A percentile compares a stretch with the other conserved stretches of the same genome.
Evolutionary conservation across 2,329 filamentous ascomycete species (phyloP).

Genomic region (Penicillium palitans): DNA sequence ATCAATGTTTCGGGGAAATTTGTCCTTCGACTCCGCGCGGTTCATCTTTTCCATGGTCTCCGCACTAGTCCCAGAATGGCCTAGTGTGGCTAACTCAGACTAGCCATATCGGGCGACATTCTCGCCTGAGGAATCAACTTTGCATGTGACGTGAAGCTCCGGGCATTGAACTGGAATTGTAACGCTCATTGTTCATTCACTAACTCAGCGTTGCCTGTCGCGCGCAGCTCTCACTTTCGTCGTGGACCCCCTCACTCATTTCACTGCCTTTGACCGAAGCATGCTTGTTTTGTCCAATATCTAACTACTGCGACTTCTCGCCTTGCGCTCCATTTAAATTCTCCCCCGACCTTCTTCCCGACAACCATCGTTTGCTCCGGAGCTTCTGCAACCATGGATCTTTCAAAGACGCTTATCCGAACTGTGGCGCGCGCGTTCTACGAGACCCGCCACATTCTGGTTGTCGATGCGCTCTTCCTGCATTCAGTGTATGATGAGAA

Average conservation of each 20-base stretch:
- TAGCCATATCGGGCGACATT: neutral
- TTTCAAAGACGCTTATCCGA: slow-evolving; percentile 77
- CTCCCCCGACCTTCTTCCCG: neutral
- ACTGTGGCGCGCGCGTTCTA: slow-evolving; percentile 86
- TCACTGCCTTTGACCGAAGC: neutral
- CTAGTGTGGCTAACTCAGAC: neutral
- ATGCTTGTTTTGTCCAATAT: slow-evolving; percentile 3
- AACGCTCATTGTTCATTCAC: slow-evolving; percentile 3
- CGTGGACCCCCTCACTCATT: slow-evolving; percentile 6
- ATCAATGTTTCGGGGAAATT: slow-evolving; percentile 12
- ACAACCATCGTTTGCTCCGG: neutral
- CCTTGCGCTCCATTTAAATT: slow-evolving; percentile 7
- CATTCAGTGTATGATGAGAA: slow-evolving; percentile 62
- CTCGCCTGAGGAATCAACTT: slow-evolving; percentile 14
- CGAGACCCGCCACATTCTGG: slow-evolving; percentile 76
- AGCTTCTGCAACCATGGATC: slow-evolving; percentile 53
- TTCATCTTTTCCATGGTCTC: slow-evolving; percentile 10
- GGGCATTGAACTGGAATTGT: slow-evolving; percentile 5
- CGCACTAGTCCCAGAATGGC: slow-evolving; percentile 8
- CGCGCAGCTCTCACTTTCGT: neutral
- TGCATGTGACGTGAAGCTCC: slow-evolving; percentile 15
- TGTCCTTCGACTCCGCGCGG: slow-evolving; percentile 5
- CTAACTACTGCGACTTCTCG: slow-evolving; percentile 4
- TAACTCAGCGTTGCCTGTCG: slow-evolving; percentile 9
- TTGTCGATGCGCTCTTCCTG: slow-evolving; percentile 75